These are phyloP conservation scores for Aspergillus pseudotamarii DNA, from an alignment of 2,329 filamentous ascomycete species.

Conservation along the genomic window DNA sequence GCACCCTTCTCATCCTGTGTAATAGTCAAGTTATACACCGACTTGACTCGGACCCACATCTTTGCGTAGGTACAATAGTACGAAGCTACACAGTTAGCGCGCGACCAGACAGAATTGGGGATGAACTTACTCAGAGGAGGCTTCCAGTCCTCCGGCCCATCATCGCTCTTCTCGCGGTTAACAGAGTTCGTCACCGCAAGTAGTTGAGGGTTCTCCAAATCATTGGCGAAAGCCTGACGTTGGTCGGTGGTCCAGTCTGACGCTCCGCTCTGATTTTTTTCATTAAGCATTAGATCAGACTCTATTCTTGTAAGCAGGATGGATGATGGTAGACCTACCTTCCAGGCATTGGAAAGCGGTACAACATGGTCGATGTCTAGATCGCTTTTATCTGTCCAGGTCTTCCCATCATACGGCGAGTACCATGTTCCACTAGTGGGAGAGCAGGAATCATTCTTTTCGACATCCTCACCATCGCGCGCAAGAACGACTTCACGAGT, in stretches of 20 bases:
- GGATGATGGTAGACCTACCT: slow-evolving; percentile 45
- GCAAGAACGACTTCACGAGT: slow-evolving; percentile 72
- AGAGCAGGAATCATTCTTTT: slow-evolving; percentile 61
- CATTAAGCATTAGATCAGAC: neutral
- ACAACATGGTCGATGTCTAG: slow-evolving; percentile 85
- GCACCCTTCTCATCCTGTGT: slow-evolving; percentile 73
- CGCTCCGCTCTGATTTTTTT: slow-evolving; percentile 57
- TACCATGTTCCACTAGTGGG: slow-evolving; percentile 69
- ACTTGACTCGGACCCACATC: slow-evolving; percentile 79
- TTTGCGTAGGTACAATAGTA: slow-evolving; percentile 80
- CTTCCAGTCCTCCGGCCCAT: slow-evolving; percentile 75
- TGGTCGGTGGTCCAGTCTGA: slow-evolving; percentile 69
- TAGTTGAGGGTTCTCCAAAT: slow-evolving; percentile 73
- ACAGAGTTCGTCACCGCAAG: slow-evolving; percentile 77
- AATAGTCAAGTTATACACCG: slow-evolving; percentile 67
- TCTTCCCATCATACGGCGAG: slow-evolving; percentile 73
- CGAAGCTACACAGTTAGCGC: slow-evolving; percentile 40
- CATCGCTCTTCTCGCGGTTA: slow-evolving; percentile 74
- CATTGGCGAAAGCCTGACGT: slow-evolving; percentile 74
- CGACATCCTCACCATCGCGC: slow-evolving; percentile 70
- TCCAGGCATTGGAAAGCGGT: slow-evolving; percentile 79
- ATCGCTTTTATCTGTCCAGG: slow-evolving; percentile 68
- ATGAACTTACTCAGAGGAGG: slow-evolving; percentile 62
- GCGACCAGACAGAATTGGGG: neutral
- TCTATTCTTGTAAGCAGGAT: neutral